Conservation (phyloP, 345 rosid species). For the Gossypium mustelinum region DNA sequence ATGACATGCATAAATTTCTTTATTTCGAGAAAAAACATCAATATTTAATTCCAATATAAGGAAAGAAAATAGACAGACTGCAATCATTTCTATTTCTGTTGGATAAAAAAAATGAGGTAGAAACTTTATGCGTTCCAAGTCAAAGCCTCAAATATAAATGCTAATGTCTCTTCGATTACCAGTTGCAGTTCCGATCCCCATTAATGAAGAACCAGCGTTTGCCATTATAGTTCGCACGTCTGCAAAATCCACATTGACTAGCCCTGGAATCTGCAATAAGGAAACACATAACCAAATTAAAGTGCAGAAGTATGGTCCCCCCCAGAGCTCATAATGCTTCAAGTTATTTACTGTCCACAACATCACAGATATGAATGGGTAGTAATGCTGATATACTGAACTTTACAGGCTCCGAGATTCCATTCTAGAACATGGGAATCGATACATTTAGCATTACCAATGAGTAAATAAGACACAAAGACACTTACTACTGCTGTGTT, state of each 20-base stretch:
- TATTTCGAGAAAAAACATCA: not conserved
- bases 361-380: not conserved
- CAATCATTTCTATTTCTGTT: not conserved
- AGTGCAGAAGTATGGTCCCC: not conserved
- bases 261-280: slow-evolving; percentile 72
- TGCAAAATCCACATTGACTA: slow-evolving; percentile 97
- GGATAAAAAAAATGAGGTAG: not conserved
- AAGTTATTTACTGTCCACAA: not conserved
- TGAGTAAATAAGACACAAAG: not conserved
- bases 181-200: slow-evolving; percentile 99
- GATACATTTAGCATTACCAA: not conserved
- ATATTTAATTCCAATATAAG: not conserved
- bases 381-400: not conserved
- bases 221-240: slow-evolving; percentile 98
- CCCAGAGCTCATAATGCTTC: not conserved
- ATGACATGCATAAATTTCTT: not conserved
- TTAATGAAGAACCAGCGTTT: slow-evolving; percentile 91
- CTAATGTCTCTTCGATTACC: slow-evolving; percentile 32
- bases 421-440: not conserved
- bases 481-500: not conserved
- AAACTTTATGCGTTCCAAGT: not conserved
- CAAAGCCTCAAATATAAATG: not conserved
- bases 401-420: not conserved
- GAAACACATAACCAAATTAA: slow-evolving; percentile 1
- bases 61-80: not conserved